Evolutionary conservation across 202 grass and related monocot genomes (phyloP).

Genomic region (Eragrostis tef): DNA sequence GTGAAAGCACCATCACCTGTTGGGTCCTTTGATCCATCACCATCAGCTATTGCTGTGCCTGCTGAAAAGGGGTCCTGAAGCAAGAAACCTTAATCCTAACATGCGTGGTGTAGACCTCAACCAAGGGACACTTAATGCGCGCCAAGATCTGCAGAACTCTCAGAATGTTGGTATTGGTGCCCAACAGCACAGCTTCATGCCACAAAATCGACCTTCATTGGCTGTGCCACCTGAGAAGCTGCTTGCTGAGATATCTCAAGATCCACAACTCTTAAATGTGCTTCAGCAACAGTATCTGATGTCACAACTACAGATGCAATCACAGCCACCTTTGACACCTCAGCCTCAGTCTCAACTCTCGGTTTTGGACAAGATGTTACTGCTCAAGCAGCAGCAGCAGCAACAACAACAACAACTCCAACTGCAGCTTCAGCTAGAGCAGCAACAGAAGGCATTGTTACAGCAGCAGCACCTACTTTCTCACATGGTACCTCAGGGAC

Average conservation of each 20-base stretch:
- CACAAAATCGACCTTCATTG: slow-evolving; percentile 57
- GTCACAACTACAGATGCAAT: slow-evolving; percentile 76
- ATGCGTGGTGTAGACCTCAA: slow-evolving; percentile 51
- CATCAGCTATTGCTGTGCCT: slow-evolving; percentile 44
- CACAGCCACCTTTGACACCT: slow-evolving; percentile 63
- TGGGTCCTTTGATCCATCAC: slow-evolving; percentile 50
- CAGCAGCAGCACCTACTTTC: slow-evolving; percentile 76
- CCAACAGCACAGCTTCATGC: slow-evolving; percentile 70
- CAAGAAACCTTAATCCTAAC: slow-evolving; percentile 52
- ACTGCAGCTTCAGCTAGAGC: slow-evolving; percentile 67
- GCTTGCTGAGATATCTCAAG: slow-evolving; percentile 70
- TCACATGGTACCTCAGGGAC: slow-evolving; percentile 53
- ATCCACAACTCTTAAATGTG: slow-evolving; percentile 71
- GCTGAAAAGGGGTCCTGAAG: slow-evolving; percentile 63
- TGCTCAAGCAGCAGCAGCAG: slow-evolving; percentile 89
- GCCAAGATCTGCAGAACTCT: slow-evolving; percentile 64
- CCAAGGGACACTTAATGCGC: slow-evolving; percentile 57
- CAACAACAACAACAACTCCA: slow-evolving; percentile 64
- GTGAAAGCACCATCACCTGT: slow-evolving; percentile 59
- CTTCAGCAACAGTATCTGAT: slow-evolving; percentile 89
- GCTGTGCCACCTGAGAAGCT: slow-evolving; percentile 66
- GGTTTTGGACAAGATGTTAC: slow-evolving; percentile 78
- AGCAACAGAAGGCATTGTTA: slow-evolving; percentile 69
- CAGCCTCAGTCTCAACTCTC: slow-evolving; percentile 73
- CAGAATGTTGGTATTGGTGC: slow-evolving; percentile 60